Base-by-base conservation (phyloP, 441 rosid genomes). In the Mallotus repandus region DNA sequence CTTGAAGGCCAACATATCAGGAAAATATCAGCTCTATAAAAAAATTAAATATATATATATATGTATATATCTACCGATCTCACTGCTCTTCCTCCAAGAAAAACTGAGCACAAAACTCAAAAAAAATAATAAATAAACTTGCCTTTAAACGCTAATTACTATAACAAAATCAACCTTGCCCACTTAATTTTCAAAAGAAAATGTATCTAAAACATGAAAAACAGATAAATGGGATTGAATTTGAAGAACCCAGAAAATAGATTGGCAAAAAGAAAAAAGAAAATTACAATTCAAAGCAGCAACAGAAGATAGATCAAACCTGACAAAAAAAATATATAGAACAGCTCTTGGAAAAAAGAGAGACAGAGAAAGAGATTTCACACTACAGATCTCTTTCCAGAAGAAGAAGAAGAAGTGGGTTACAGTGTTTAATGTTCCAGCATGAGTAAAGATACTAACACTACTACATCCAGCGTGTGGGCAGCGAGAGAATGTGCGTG, bases 251-350 rank as follows among this genome's bases (percentile, higher is more conserved):
- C 66, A 29, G 58, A 22, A 25, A 35, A 53, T 11, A 73, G 56
- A 45, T 18, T 25, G 58, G 22, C 25, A n/a, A 35, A 19, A 48
- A 48, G 29, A 4, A 57, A 58, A 35, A 35, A 35, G 2, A 38
- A 38, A 38, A 38, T 38, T 38, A 38, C 41, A 38, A 38, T 38
- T 38, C 3, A 38, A 38, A 38, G 41, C 41, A 38, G 41, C 41
- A 38, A 38, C 41, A 38, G 48, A 46, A 45, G 29, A 19, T 16
- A 16, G 59, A 63, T 41, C 69, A 38, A 72, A 72, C 75, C 75
- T 72, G 69, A 38, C 1, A 71, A 12, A 45, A 62, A 12, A 45
- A 9, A 10, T 45, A 2, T 2, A 45, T 45, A 8, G 49, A 45
- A 10, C 9, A 45, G 49, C 11, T 8, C 49, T 45, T 9, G 49